Evolutionary conservation across 371 early-diverging fungal genomes (phyloP).

Genomic region (Rhizopus sp.): DNA sequence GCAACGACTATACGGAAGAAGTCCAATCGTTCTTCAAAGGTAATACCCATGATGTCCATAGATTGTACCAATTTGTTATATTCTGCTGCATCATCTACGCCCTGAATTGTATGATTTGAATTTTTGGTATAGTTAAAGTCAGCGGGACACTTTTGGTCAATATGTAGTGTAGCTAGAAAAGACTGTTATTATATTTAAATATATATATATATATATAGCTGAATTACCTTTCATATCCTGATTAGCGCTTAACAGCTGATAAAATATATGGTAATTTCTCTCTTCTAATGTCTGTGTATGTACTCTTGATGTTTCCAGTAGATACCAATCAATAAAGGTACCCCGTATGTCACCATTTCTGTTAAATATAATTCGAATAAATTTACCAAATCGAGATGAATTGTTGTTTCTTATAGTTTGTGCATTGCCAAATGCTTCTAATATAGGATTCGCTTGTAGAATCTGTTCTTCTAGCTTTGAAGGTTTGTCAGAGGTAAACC

Average conservation of each 20-base stretch:
- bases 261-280: slow-evolving; percentile 99
- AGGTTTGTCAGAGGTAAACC: slow-evolving; percentile 27
- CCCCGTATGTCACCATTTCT: slow-evolving; percentile 89
- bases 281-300: slow-evolving; percentile 91
- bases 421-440: slow-evolving; percentile 99
- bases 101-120: slow-evolving; percentile 87
- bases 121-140: slow-evolving; percentile 84
- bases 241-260: slow-evolving; percentile 93
- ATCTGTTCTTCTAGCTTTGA: slow-evolving; percentile 89
- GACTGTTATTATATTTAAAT: neutral
- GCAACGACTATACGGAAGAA: slow-evolving; percentile 90
- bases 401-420: slow-evolving; percentile 99
- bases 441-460: slow-evolving; percentile 96
- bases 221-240: slow-evolving; percentile 56
- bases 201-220: neutral
- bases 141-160: slow-evolving; percentile 44
- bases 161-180: slow-evolving; percentile 1
- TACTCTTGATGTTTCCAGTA: slow-evolving; percentile 98
- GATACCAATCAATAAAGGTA: slow-evolving; percentile 97
- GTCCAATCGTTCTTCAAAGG: slow-evolving; percentile 72
- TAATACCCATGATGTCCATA: slow-evolving; percentile 86
- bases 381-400: slow-evolving; percentile 99
- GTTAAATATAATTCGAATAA: slow-evolving; percentile 98
- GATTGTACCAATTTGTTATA: slow-evolving; percentile 75
- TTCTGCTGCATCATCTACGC: slow-evolving; percentile 93